Percentiles rank a stretch among this genome's conserved stretches.
phyloP scores from a whole-genome alignment of 2,329 filamentous ascomycete genomes.

The Aspergillus luchuensis region DNA sequence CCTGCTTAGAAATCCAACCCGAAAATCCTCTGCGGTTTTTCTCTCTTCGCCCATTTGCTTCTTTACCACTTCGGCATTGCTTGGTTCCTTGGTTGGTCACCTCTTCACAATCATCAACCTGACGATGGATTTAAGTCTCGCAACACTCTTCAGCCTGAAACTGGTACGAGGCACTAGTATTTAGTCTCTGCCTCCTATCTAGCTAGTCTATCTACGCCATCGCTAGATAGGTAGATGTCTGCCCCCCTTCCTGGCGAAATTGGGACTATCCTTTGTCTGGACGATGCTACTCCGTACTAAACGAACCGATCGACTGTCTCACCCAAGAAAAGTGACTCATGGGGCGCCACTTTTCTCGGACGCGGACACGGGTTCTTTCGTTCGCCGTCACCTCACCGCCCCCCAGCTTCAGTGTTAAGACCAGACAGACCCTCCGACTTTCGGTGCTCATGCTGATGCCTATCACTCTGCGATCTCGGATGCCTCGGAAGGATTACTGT shows the following conservation, averaged over 20 bases:
- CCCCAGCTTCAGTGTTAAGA: not conserved
- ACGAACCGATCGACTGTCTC: no score
- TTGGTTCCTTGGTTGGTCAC: no score
- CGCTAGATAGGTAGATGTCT: no score
- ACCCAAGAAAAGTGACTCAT: constrained; percentile 6
- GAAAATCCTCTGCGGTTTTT: not conserved
- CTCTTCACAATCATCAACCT: no score
- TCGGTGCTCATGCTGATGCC: not conserved
- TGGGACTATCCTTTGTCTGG: no score
- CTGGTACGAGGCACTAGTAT: not conserved
- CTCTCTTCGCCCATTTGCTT: constrained; percentile 5
- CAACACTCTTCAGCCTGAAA: no score
- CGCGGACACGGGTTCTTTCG: not conserved
- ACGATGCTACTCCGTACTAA: no score
- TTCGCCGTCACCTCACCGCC: not conserved
- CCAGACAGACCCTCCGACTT: not conserved
- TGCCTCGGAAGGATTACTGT: not conserved
- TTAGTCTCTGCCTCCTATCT: not conserved
- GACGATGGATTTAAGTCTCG: no score
- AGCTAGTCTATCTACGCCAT: no score
- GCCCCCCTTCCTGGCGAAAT: no score
- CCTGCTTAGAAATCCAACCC: constrained; percentile 9
- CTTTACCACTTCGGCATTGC: constrained; percentile 3
- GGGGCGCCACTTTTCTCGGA: not conserved
- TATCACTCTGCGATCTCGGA: not conserved